These are phyloP conservation scores for Crotalaria pallida DNA, from an alignment of 306 rosid genomes.

Conservation along the genomic window DNA sequence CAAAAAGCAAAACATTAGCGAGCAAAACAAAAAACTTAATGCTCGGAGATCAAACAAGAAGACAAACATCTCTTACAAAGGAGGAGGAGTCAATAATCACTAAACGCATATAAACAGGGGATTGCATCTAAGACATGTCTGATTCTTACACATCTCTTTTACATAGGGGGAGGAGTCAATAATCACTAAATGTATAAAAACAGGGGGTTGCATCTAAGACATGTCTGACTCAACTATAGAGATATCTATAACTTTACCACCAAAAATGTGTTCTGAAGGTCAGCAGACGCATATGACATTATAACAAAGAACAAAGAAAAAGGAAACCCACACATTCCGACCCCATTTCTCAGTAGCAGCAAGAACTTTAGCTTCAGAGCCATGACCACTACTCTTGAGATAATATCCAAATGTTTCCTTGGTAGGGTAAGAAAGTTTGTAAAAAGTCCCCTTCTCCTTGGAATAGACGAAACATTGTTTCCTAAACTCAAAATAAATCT, in stretches of 20 bases:
- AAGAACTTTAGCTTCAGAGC: conserved; percentile 77
- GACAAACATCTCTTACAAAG: neutral
- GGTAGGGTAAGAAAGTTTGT: conserved; percentile 90
- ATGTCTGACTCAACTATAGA: neutral
- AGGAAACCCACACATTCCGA: conserved; percentile 75
- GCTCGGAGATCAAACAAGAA: conserved; percentile 2
- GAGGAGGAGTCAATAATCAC: neutral
- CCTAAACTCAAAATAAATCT: conserved; percentile 93
- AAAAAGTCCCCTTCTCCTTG: conserved; percentile 63
- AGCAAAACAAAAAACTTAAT: conserved; percentile 17
- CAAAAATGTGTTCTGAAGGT: neutral
- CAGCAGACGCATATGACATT: neutral
- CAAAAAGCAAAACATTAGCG: conserved; percentile 25
- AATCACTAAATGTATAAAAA: neutral
- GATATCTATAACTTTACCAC: neutral
- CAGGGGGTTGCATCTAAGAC: neutral
- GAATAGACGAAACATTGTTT: conserved; percentile 83
- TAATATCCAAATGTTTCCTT: conserved; percentile 79
- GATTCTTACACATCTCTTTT: neutral
- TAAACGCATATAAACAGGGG: neutral
- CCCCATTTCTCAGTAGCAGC: conserved; percentile 94
- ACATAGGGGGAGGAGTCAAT: neutral
- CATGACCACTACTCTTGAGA: conserved; percentile 81
- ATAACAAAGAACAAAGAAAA: conserved; percentile 10
- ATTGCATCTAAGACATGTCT: neutral